Evolutionary conservation across 305 asterid species (phyloP).

Genomic region (Euphrasia arctica): DNA sequence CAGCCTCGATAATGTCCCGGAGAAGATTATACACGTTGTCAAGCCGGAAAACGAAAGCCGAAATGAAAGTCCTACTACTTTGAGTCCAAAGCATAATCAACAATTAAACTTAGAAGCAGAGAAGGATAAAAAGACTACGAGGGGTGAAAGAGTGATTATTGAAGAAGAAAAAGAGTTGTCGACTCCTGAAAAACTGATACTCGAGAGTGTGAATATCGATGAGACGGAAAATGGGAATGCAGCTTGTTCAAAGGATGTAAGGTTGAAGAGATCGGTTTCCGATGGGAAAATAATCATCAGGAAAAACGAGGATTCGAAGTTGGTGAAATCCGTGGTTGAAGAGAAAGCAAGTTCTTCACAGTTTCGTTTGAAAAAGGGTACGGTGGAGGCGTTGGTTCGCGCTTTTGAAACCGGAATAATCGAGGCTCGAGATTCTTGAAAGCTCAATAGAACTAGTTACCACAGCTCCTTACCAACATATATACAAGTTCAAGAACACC

Average conservation of each 20-base stretch:
- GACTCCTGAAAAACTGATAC: conserved; percentile 23
- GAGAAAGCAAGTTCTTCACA: conserved; percentile 32
- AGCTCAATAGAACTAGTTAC: conserved; percentile 12
- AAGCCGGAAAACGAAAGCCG: conserved; percentile 24
- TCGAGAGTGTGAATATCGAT: conserved; percentile 27
- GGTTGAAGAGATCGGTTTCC: conserved; percentile 21
- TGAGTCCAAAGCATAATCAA: conserved; percentile 15
- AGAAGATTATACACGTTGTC: conserved; percentile 38
- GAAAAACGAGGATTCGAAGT: conserved; percentile 11
- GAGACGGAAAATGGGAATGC: conserved; percentile 24
- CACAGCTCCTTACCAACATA: neutral
- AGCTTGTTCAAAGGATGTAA: conserved; percentile 1
- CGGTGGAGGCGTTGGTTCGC: conserved; percentile 55
- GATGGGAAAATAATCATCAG: conserved; percentile 18
- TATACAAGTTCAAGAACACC: too few relatives aligned
- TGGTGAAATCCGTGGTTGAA: conserved; percentile 36
- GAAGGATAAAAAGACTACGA: conserved; percentile 2
- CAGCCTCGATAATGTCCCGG: conserved; percentile 29
- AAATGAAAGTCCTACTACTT: neutral
- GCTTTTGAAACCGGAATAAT: conserved; percentile 50
- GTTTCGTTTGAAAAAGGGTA: conserved; percentile 30
- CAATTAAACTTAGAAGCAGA: conserved; percentile 15
- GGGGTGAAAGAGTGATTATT: conserved; percentile 13
- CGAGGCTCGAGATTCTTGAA: conserved; percentile 32
- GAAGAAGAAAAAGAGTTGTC: conserved; percentile 19